Evolutionary conservation across 495 filamentous ascomycete genomes (phyloP).

Genomic region (Aspergillus bertholletiae): DNA sequence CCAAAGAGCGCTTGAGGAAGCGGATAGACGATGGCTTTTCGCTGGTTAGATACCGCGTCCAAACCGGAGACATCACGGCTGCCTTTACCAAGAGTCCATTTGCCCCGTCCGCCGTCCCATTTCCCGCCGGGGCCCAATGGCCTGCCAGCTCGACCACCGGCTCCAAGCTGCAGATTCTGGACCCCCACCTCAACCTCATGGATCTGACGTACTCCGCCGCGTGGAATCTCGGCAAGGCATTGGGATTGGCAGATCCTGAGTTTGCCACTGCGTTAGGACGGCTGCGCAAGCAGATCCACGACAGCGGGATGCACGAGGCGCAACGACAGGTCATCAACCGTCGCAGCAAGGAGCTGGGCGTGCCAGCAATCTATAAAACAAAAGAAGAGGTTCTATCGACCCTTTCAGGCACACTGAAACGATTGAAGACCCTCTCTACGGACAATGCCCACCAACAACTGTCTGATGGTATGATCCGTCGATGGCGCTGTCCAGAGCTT

Average conservation of each 20-base stretch:
- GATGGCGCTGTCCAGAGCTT: not conserved
- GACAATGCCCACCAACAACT: not conserved
- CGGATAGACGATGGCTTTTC: conserved; percentile 28
- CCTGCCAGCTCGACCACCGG: conserved; percentile 1
- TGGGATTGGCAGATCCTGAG: conserved; percentile 26
- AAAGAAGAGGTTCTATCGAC: not conserved
- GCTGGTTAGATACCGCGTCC: conserved; percentile 24
- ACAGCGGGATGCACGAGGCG: not conserved
- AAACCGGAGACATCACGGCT: conserved; percentile 4
- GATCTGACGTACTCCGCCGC: conserved; percentile 46
- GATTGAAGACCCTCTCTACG: not conserved
- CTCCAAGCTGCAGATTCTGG: conserved; percentile 41
- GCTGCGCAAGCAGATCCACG: conserved; percentile 12
- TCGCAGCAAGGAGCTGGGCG: too few relatives aligned
- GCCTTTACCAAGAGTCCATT: not conserved
- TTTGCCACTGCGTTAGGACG: conserved; percentile 26
- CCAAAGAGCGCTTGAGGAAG: not conserved
- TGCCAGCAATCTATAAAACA: not conserved
- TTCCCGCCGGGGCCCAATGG: not conserved
- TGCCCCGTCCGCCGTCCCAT: not conserved
- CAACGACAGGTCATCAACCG: too few relatives aligned
- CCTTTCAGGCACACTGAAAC: not conserved
- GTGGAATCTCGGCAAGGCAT: conserved; percentile 42
- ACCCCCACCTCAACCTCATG: conserved; percentile 40
- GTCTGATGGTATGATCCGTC: not conserved